Conservation (phyloP, 768 basidiomycete species). For the Gloeostereum incarnatum region DNA sequence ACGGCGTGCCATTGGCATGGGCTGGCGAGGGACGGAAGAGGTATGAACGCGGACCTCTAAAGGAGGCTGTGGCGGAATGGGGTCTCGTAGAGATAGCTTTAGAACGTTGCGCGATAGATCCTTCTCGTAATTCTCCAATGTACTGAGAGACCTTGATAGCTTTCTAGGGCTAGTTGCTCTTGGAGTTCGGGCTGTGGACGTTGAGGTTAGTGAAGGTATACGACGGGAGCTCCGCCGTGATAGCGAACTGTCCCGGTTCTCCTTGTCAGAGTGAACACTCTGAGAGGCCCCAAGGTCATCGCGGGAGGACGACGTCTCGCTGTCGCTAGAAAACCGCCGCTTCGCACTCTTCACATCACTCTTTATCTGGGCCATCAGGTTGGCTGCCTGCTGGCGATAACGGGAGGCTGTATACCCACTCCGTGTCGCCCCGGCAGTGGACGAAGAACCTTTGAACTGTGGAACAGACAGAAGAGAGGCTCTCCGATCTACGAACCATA, state of each 20-base stretch:
- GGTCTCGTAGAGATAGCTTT: constrained; percentile 32
- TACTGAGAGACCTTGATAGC: constrained; percentile 23
- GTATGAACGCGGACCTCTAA: constrained; percentile 8
- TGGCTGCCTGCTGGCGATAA: constrained; percentile 70
- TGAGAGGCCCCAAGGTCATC: background rate
- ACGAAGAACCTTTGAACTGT: too few relatives aligned
- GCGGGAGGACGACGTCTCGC: constrained; percentile 33
- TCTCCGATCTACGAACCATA: too few relatives aligned
- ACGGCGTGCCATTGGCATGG: constrained; percentile 17
- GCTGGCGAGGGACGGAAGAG: constrained; percentile 18
- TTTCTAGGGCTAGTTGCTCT: constrained; percentile 33
- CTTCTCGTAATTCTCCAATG: constrained; percentile 30
- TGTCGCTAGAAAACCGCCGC: constrained; percentile 61
- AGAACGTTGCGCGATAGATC: constrained; percentile 30
- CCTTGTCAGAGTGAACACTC: constrained; percentile 7
- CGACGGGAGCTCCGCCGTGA: too few relatives aligned
- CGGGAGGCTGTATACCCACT: constrained; percentile 47
- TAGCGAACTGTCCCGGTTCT: constrained; percentile 8
- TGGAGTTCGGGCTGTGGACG: too few relatives aligned
- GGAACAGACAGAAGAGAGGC: too few relatives aligned
- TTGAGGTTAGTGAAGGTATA: too few relatives aligned
- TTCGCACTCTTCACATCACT: constrained; percentile 69
- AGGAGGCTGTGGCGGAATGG: constrained; percentile 10
- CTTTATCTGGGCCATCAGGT: constrained; percentile 81
- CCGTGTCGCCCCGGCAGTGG: constrained; percentile 4